These are phyloP conservation scores for Penicillium sp. DNA, from an alignment of 2,329 filamentous ascomycete species.

Conservation along the genomic window DNA sequence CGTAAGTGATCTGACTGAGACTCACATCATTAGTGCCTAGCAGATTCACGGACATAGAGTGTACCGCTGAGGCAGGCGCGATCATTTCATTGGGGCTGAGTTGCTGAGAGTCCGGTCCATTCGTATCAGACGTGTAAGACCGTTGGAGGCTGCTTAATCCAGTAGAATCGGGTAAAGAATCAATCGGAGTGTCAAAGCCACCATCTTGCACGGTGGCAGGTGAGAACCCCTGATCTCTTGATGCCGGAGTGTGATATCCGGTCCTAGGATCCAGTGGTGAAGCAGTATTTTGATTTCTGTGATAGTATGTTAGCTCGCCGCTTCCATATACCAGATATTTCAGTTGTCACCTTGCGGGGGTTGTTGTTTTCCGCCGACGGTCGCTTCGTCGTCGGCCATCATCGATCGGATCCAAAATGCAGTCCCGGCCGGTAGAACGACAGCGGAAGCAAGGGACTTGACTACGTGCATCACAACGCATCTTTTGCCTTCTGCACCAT, in stretches of 20 bases:
- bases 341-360: slow-evolving; percentile 25
- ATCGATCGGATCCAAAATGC: slow-evolving; percentile 35
- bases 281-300: slow-evolving; percentile 15
- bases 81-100: slow-evolving; percentile 39
- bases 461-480: slow-evolving; percentile 37
- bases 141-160: slow-evolving; percentile 17
- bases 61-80: slow-evolving; percentile 34
- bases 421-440: slow-evolving; percentile 33
- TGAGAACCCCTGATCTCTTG: slow-evolving; percentile 29
- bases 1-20: background rate
- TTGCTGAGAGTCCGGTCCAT: slow-evolving; percentile 33
- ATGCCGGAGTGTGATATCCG: slow-evolving; percentile 24
- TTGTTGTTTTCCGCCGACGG: slow-evolving; percentile 23
- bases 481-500: slow-evolving; percentile 36
- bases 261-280: slow-evolving; percentile 20
- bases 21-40: slow-evolving; percentile 30
- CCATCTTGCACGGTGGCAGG: slow-evolving; percentile 20
- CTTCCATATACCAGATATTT: background rate
- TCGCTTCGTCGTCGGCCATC: slow-evolving; percentile 25
- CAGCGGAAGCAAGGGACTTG: slow-evolving; percentile 38
- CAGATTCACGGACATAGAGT: slow-evolving; percentile 39
- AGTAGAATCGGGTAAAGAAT: slow-evolving; percentile 22
- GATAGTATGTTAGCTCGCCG: slow-evolving; percentile 5
- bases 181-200: slow-evolving; percentile 22
- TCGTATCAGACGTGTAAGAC: slow-evolving; percentile 26